A percentile compares a stretch with the other conserved stretches of the same genome.
phyloP scores from a whole-genome alignment of 768 basidiomycete species.

The Boletales sp. region DNA sequence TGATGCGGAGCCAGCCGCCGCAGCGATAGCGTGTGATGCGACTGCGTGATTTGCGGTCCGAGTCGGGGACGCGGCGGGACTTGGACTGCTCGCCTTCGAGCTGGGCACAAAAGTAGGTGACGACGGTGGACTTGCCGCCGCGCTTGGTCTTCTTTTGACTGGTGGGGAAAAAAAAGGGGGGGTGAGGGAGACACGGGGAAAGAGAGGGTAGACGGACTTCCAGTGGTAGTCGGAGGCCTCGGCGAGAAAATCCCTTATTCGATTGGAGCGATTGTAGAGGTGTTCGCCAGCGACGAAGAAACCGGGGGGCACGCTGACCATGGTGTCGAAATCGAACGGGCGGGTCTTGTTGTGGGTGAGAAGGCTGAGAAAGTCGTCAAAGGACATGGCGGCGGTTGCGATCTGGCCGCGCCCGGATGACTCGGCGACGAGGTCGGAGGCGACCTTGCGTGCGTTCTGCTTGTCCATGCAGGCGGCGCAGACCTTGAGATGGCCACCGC shows the following conservation, averaged over 20 bases:
- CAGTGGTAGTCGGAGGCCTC: conserved; percentile 35
- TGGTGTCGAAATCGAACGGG: conserved; percentile 33
- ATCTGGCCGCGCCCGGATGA: conserved; percentile 31
- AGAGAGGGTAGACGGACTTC: conserved; percentile 24
- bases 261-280: conserved; percentile 33
- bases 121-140: conserved; percentile 33
- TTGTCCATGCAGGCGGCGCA: conserved; percentile 33
- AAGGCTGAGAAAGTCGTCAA: conserved; percentile 32
- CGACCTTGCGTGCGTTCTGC: conserved; percentile 31
- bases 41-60: conserved; percentile 33
- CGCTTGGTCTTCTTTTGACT: conserved; percentile 36
- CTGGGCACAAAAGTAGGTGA: conserved; percentile 34
- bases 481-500: conserved; percentile 31
- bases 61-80: conserved; percentile 25
- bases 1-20: conserved; percentile 34
- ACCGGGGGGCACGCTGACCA: conserved; percentile 31
- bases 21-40: conserved; percentile 34
- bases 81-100: conserved; percentile 34
- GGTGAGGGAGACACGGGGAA: background rate
- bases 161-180: no score
- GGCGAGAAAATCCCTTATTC: conserved; percentile 32
- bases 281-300: conserved; percentile 32
- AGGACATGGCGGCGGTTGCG: conserved; percentile 32
- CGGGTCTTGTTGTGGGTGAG: conserved; percentile 30
- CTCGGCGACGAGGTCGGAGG: conserved; percentile 27